Evolutionary conservation across 768 basidiomycete genomes (phyloP).

Genomic region (Pluteus cervinus): DNA sequence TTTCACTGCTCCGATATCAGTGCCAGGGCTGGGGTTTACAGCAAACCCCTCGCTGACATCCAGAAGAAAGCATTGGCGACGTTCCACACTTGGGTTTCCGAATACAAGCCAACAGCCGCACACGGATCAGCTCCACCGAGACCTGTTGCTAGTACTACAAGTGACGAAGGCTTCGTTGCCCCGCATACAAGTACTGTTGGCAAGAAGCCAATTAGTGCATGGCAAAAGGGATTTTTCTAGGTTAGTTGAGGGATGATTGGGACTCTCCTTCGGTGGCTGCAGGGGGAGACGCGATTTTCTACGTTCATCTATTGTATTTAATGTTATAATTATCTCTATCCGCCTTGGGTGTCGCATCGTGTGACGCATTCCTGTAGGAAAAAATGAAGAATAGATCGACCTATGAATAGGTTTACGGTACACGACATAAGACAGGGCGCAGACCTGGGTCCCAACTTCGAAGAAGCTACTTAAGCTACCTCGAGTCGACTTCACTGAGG

Average conservation of each 20-base stretch:
- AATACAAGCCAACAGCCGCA: conserved; percentile 11
- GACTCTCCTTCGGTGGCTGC: not conserved
- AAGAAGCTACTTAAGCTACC: conserved; percentile 31
- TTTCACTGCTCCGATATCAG: conserved; percentile 66
- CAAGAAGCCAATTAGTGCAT: conserved; percentile 29
- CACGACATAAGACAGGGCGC: not conserved
- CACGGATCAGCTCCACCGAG: too few relatives aligned
- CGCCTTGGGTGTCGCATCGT: too few relatives aligned
- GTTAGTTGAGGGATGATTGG: not conserved
- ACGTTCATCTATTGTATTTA: not conserved
- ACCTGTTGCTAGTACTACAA: not conserved
- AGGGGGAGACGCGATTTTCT: not conserved
- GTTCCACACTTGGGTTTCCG: conserved; percentile 55
- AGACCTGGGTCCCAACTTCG: too few relatives aligned
- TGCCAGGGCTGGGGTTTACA: conserved; percentile 31
- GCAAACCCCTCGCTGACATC: conserved; percentile 46
- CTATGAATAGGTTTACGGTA: conserved; percentile 25
- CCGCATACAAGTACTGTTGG: conserved; percentile 3
- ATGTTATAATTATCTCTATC: too few relatives aligned
- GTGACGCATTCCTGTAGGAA: conserved; percentile 56
- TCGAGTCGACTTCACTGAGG: too few relatives aligned
- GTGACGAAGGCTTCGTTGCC: conserved; percentile 11
- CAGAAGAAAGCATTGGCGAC: conserved; percentile 45
- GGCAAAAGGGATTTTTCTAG: conserved; percentile 22
- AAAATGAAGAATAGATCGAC: conserved; percentile 59